These are phyloP conservation scores for Solanum neorickii DNA, from an alignment of 257 asterid genomes.

Conservation along the genomic window DNA sequence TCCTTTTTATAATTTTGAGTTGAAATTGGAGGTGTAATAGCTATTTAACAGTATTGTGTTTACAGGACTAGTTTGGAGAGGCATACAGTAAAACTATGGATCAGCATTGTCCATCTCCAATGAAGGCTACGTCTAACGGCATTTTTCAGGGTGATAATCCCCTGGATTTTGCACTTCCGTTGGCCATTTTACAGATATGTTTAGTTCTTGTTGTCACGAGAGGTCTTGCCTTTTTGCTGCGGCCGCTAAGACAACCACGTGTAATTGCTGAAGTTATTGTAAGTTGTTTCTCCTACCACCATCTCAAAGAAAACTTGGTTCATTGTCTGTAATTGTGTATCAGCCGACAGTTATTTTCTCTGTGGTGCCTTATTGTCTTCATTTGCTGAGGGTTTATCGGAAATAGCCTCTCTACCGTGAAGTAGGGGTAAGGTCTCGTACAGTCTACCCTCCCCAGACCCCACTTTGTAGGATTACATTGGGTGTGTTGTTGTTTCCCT, in stretches of 20 bases:
- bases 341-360: background rate
- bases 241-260: constrained; percentile 72
- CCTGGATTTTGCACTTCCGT: constrained; percentile 67
- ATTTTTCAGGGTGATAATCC: constrained; percentile 79
- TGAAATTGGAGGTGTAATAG: background rate
- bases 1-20: background rate
- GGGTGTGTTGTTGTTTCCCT: background rate
- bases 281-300: constrained; percentile 6
- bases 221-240: constrained; percentile 43
- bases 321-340: background rate
- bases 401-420: background rate
- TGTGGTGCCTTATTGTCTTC: background rate
- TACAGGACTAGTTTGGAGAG: constrained; percentile 1
- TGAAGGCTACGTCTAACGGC: constrained; percentile 78
- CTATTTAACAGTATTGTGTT: background rate
- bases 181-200: constrained; percentile 58
- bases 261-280: constrained; percentile 78
- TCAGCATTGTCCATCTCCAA: constrained; percentile 35
- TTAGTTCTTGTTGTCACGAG: constrained; percentile 57
- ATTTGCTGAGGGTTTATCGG: background rate
- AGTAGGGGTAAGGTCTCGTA: background rate
- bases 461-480: background rate
- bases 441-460: background rate
- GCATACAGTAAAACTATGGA: constrained; percentile 6
- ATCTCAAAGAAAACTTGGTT: background rate